Base-by-base conservation (phyloP, 495 filamentous ascomycete genomes). In the Pyronema domesticum region DNA sequence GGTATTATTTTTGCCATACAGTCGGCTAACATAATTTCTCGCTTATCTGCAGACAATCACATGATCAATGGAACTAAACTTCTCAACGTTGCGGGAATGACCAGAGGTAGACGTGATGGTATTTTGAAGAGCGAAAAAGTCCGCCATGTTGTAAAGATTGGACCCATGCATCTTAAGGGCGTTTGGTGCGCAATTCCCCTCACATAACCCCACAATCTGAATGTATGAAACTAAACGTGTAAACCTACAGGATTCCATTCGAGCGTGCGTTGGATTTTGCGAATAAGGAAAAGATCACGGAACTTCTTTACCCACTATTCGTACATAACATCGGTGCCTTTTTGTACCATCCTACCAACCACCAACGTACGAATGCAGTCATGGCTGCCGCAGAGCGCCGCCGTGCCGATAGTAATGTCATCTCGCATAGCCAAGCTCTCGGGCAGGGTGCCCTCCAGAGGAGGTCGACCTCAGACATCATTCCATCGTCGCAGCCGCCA, bases 51-150 rank as follows among this genome's bases (percentile, higher is more conserved):
- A 94, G 91, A 98, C 61, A 98, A 98, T 67, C 85, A 93, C 62
- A 95, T 98, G 89, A 95, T 98, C 69, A 98, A 98, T 62, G 91
- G 91, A 7, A 98, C 91, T 3, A 98, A 98, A 68, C 71, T 98
- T 51, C 72, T 98, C 46, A 98, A 98, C 58, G 91, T 98, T 15
- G 91, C 91, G 15, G 89, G 91, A 1, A 98, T 98, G 91, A 98
- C 91, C 30, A 78, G 91, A 60, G 91, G 91, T 40, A 83, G 91
- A 50, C 80, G 91, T 63, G 91, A 98, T 66, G 91, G 91, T 44
- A 98, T 98, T 57, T 70, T 98, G 45, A 98, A 98, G 72, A 95
- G 91, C 68, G 91, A 98, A 66, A 96, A 96, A 68, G 77, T 87
- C 36, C 78, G 91, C 23, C 88, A 95, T 70, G 91, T 98, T 11